Percentiles rank a stretch among this genome's conserved stretches.
phyloP scores from a whole-genome alignment of 257 asterid species.

The Hygrophila difformis region DNA sequence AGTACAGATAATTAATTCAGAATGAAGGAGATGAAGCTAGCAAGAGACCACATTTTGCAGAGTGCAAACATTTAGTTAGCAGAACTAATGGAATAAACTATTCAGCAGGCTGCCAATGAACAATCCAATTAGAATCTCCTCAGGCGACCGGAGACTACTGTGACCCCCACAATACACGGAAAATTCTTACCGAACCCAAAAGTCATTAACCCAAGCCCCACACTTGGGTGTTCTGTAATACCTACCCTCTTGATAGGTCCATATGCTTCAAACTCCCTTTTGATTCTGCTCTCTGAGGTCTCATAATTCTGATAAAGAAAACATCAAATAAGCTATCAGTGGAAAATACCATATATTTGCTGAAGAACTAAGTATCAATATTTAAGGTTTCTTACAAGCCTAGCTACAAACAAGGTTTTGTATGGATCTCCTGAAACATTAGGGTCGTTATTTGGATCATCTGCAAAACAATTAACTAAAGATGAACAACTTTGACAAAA shows the following conservation, averaged over 20 bases:
- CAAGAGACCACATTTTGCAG: conserved; percentile 1
- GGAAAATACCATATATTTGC: conserved; percentile 3
- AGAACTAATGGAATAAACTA: background rate
- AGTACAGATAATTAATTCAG: no score
- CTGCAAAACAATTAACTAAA: conserved; percentile 33
- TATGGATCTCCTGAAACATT: conserved; percentile 88
- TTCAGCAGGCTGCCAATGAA: background rate
- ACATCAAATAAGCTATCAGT: conserved; percentile 10
- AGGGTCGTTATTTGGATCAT: conserved; percentile 82
- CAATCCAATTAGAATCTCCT: background rate
- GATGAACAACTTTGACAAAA: conserved; percentile 6
- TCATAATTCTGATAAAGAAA: conserved; percentile 65
- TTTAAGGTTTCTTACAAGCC: conserved; percentile 60
- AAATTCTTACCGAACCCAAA: conserved; percentile 79
- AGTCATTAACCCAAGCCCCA: conserved; percentile 62
- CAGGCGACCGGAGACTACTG: background rate
- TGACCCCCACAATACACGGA: conserved; percentile 22
- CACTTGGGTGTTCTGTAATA: conserved; percentile 53
- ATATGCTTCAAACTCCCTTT: conserved; percentile 95
- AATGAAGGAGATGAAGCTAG: no score
- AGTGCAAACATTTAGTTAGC: background rate
- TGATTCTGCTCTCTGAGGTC: conserved; percentile 90
- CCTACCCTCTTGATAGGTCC: conserved; percentile 99
- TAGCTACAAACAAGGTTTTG: conserved; percentile 86
- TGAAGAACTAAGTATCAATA: conserved; percentile 3